A percentile compares a stretch with the other conserved stretches of the same genome.
phyloP scores from a whole-genome alignment of 768 basidiomycete genomes.

The Hericium coralloides region DNA sequence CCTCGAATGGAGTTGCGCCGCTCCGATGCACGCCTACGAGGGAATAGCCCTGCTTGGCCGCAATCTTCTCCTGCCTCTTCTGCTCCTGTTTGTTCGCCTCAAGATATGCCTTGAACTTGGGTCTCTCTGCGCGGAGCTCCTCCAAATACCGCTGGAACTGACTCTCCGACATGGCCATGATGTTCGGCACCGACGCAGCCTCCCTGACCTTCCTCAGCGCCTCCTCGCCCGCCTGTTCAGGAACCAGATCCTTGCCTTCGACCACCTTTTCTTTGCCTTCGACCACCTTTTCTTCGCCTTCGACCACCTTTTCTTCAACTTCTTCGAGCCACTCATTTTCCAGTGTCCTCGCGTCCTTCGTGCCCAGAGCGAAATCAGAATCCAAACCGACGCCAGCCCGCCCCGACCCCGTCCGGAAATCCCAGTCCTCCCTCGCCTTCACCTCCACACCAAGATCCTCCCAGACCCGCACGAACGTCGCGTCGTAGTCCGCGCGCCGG shows the following conservation, averaged over 20 bases:
- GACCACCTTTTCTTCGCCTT: neutral
- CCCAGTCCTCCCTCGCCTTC: constrained; percentile 28
- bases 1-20: constrained; percentile 12
- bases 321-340: neutral
- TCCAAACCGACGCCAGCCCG: constrained; percentile 29
- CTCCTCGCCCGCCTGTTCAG: neutral
- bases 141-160: constrained; percentile 53
- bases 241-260: neutral
- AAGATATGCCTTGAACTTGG: constrained; percentile 44
- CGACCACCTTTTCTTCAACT: neutral
- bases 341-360: constrained; percentile 1
- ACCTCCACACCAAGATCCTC: constrained; percentile 50
- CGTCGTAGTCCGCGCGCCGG: constrained; percentile 56
- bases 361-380: constrained; percentile 31
- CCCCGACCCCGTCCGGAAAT: constrained; percentile 27
- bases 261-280: neutral
- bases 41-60: neutral
- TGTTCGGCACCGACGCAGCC: constrained; percentile 31
- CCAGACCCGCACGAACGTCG: constrained; percentile 57
- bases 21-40: constrained; percentile 3
- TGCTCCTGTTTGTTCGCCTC: constrained; percentile 1
- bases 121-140: constrained; percentile 47
- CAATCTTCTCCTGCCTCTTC: neutral
- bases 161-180: constrained; percentile 48
- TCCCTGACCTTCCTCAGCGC: constrained; percentile 4